Base-by-base conservation (phyloP, 352 stramenopile species). In the Pythium rishiriense region DNA sequence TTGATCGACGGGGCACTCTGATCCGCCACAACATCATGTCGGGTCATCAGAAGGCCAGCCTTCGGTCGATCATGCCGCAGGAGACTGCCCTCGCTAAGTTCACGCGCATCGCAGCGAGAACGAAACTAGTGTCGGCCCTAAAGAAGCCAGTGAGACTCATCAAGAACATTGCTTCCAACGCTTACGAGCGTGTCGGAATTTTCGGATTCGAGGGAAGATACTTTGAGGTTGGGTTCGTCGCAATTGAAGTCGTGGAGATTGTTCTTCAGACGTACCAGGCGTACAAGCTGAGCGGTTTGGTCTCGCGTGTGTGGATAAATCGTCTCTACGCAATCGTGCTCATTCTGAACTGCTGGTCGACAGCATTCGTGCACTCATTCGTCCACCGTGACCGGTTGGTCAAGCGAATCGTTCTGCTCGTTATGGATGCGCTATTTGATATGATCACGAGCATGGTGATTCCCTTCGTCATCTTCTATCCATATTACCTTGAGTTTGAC, bases 341-440 rank as follows among this genome's bases (percentile, higher is more conserved):
- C 3, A 42, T 67, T 15, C 29, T 61, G 21, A 67, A 67, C 22
- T 67, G 60, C 51, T 67, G 50, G 50, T 54, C 59, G 17, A 66
- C 48, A 19, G 26, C 41, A 5, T 39, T 66, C 15, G 50, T 66
- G 2, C 50, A 66, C 31, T 15, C 35, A 7, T 56, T 51, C 48
- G 11, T 64, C 22, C 58, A 33, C 19, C 14, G 35, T 6, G 31
- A 57, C 14, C 22, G 35, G 7, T 25, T 56, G 6, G 45, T 49
- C 6, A 64, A 58, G 41, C 58, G 58, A 5, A 21, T 68, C 4
- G n/a, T 68, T 7, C 19, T 50, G 2, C 26, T 66, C 8, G 15
- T 72, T 0, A 21, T 63, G n/a, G 62, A 68, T 22, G n/a, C 28
- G 5, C 15, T 59, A 0, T 51, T 74, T 4, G 64, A 70, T 41